A percentile compares a stretch with the other conserved stretches of the same genome.
These are phyloP conservation scores for Malus hybrid DNA, from an alignment of 331 rosid species.

Conservation along the genomic window DNA sequence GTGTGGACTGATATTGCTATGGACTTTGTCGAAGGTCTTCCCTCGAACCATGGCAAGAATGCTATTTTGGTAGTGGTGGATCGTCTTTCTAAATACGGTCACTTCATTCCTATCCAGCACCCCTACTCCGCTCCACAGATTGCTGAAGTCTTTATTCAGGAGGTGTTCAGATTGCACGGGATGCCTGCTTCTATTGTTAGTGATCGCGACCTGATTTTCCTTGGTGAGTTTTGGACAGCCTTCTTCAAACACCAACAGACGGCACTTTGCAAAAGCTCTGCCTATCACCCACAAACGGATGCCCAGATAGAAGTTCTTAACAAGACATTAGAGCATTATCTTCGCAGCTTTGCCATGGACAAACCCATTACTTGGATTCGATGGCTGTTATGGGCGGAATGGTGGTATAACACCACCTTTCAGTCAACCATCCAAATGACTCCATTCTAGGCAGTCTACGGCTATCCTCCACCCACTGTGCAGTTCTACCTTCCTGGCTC, in stretches of 20 bases:
- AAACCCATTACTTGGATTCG: background rate
- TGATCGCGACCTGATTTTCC: background rate
- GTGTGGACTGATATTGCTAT: background rate
- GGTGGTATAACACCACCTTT: background rate
- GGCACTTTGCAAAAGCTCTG: no score
- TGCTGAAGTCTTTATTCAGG: rapidly evolving
- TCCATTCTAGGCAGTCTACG: background rate
- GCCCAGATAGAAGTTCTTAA: no score
- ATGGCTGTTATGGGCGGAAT: background rate
- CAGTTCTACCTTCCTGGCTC: background rate
- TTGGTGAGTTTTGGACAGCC: background rate
- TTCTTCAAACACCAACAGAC: background rate
- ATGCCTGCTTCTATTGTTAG: background rate
- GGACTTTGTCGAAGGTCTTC: background rate
- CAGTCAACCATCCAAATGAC: background rate
- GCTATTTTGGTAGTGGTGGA: background rate
- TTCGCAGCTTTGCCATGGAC: background rate
- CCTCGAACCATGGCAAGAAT: background rate
- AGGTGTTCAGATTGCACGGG: background rate
- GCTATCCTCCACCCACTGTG: background rate
- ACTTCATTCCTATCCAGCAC: no score
- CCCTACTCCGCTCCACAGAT: no score
- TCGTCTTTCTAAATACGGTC: background rate
- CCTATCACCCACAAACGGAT: no score
- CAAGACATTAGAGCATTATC: background rate